Evolutionary conservation across 305 asterid species (phyloP).

Genomic region (Solanum hybrid): DNA sequence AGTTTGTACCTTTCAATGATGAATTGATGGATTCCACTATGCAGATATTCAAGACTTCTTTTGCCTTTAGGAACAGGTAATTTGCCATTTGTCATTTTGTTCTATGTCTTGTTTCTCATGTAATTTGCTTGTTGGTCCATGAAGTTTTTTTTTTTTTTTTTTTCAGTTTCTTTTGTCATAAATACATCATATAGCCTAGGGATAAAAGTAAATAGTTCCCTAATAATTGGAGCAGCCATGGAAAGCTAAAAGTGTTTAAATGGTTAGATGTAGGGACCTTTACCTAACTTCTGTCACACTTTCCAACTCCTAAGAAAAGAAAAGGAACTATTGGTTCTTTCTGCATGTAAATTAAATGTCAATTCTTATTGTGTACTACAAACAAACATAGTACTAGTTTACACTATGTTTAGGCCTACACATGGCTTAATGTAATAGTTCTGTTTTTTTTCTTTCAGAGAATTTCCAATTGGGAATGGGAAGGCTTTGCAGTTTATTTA

Average conservation of each 20-base stretch:
- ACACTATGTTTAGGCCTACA: not conserved
- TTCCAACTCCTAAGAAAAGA: not conserved
- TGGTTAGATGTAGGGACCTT: not conserved
- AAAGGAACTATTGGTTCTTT: not conserved
- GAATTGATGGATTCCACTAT: slow-evolving; percentile 74
- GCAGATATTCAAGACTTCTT: slow-evolving; percentile 85
- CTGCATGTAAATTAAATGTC: not conserved
- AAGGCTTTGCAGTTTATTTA: slow-evolving; percentile 89
- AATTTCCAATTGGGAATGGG: slow-evolving; percentile 65
- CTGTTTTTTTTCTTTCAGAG: slow-evolving; percentile 30
- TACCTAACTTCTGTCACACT: not conserved
- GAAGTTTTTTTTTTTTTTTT: not conserved
- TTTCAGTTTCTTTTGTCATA: not conserved
- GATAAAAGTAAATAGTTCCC: not conserved
- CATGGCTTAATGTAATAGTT: not conserved
- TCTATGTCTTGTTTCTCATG: not conserved
- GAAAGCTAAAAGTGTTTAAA: not conserved
- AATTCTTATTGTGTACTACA: not conserved
- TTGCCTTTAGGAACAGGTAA: slow-evolving; percentile 84
- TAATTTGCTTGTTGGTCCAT: not conserved
- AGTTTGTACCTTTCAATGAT: slow-evolving; percentile 93
- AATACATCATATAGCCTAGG: not conserved
- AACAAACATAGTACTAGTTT: not conserved
- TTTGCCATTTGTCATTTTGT: not conserved
- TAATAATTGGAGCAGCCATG: not conserved